phyloP scores from a whole-genome alignment of 2,329 filamentous ascomycete genomes.

The Xylariaceae sp. region DNA sequence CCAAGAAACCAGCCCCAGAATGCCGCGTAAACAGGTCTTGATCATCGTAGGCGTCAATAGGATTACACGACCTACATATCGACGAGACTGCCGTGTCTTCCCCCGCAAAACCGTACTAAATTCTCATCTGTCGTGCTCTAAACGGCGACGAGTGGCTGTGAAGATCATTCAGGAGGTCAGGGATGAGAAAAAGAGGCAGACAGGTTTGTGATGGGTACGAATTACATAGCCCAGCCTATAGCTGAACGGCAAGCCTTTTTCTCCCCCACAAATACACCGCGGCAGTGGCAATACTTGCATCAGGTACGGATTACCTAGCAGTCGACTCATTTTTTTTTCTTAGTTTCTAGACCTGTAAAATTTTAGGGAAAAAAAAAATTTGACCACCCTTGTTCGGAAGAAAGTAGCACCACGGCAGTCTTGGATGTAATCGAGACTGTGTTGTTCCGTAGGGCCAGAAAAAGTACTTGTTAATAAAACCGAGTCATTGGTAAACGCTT shows the following conservation, averaged over 20 bases:
- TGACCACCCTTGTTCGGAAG: slow-evolving; percentile 7
- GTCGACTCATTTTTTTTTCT: neutral
- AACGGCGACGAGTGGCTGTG: slow-evolving; percentile 15
- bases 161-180: slow-evolving; percentile 24
- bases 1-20: slow-evolving; percentile 14
- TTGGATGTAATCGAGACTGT: slow-evolving; percentile 12
- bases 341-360: neutral
- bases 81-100: slow-evolving; percentile 5
- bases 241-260: neutral
- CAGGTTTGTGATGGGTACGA: too few species aligned
- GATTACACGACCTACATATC: neutral
- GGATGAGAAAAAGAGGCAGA: slow-evolving; percentile 17
- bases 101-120: slow-evolving; percentile 2
- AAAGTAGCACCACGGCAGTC: neutral
- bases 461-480: slow-evolving; percentile 2
- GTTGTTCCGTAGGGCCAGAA: neutral
- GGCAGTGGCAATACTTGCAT: neutral
- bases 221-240: neutral
- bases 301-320: too few species aligned
- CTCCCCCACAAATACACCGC: slow-evolving; percentile 14
- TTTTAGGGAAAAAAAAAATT: neutral
- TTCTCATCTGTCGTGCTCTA: neutral
- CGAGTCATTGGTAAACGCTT: slow-evolving; percentile 21
- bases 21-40: slow-evolving; percentile 13
- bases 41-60: slow-evolving; percentile 6